Conservation (phyloP, 345 rosid species). For the Eucalyptus regnans region DNA sequence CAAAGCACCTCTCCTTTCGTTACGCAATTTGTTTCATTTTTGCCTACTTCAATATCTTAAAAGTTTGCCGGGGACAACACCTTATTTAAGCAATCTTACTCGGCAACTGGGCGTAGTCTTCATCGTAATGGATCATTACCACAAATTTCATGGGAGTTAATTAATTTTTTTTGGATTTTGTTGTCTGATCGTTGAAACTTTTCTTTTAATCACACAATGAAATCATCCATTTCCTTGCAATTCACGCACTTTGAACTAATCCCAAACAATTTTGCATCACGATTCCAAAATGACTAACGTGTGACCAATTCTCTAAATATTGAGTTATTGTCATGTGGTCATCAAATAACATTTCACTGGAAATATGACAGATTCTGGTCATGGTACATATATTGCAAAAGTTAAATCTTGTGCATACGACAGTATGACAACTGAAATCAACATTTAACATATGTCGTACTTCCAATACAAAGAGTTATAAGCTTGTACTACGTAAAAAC, state of each 20-base stretch:
- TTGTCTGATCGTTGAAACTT: background rate
- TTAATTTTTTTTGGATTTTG: background rate
- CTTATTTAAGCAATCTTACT: background rate
- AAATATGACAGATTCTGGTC: background rate
- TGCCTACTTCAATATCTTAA: background rate
- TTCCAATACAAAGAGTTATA: background rate
- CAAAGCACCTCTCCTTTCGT: background rate
- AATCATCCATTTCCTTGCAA: background rate
- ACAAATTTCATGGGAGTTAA: background rate
- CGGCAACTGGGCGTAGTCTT: background rate
- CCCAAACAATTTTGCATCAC: background rate
- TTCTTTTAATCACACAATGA: background rate
- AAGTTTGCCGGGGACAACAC: background rate
- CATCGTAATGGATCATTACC: background rate
- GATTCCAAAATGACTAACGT: background rate
- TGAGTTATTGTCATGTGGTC: background rate
- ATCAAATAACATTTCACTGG: background rate
- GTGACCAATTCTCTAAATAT: background rate
- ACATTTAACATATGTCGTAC: background rate
- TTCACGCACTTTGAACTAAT: background rate
- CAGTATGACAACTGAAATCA: background rate
- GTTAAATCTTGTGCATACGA: background rate
- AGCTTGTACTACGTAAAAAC: background rate
- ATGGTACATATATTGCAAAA: background rate
- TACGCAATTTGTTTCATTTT: background rate